Conservation (phyloP, 1,284 basidiomycete genomes). For the Puccinia polysora region DNA sequence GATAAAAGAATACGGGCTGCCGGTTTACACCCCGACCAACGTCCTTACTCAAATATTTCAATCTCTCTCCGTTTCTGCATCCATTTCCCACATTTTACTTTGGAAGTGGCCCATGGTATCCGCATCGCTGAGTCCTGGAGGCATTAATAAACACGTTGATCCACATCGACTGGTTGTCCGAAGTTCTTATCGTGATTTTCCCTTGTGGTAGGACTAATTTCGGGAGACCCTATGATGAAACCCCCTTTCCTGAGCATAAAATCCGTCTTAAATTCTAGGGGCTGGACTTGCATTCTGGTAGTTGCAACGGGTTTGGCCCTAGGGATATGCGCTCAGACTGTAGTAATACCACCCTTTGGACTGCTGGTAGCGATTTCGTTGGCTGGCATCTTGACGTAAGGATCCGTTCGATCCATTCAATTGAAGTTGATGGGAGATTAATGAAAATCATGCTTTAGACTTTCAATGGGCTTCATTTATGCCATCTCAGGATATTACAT, state of each 20-base stretch:
- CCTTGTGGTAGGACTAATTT: conserved; percentile 1
- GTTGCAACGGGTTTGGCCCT: neutral
- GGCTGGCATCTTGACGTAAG: conserved; percentile 11
- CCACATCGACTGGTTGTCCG: conserved; percentile 22
- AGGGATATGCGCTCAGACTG: neutral
- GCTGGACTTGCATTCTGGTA: neutral
- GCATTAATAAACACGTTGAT: neutral
- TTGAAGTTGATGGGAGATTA: neutral
- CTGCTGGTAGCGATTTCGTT: conserved; percentile 8
- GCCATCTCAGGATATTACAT: conserved; percentile 5
- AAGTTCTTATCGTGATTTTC: conserved; percentile 20
- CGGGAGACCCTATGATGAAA: neutral
- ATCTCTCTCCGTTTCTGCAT: conserved; percentile 15
- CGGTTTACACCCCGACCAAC: conserved; percentile 13
- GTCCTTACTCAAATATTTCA: conserved; percentile 25
- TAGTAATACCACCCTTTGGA: neutral
- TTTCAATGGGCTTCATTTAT: conserved; percentile 25
- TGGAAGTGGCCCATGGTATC: conserved; percentile 21
- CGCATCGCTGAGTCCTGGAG: neutral
- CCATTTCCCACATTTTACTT: conserved; percentile 16
- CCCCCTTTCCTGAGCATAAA: neutral
- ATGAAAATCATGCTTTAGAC: neutral
- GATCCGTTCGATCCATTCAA: neutral
- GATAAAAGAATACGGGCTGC: neutral
- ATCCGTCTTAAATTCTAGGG: neutral